Base-by-base conservation (phyloP, 306 rosid species). In the Urtica urens region DNA sequence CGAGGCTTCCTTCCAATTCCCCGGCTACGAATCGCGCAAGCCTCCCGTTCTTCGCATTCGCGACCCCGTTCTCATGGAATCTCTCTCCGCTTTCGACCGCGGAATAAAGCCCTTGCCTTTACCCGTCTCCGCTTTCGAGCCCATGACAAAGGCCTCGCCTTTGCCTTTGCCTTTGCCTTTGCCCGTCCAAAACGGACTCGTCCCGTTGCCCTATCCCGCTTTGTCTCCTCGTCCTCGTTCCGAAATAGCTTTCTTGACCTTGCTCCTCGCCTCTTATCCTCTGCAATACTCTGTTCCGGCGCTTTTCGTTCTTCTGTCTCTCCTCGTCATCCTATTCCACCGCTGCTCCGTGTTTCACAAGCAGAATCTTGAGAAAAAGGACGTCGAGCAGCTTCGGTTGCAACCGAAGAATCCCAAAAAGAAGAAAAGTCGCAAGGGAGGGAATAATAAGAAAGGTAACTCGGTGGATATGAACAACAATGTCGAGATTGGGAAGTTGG, bases 401-500 rank as follows among this genome's bases (percentile, higher is more conserved):
- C 61, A 68, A 50, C 46, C 23, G 10, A 41, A 47, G 46, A 48
- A 22, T 50, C 49, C 68, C 23, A 76, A 61, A 68, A 73, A 62
- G 68, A 80, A 63, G 76, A 76, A 41, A 51, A 44, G 34, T 17
- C 68, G 73, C 1, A 73, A 58, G 59, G 55, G 57, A 5, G 78
- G 63, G 61, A 65, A 58, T 21, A 65, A 11, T 23, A 76, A 67
- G 59, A n/a, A n/a, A n/a, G n/a, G n/a, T n/a, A n/a, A n/a, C n/a
- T n/a, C n/a, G n/a, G n/a, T n/a, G n/a, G n/a, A n/a, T n/a, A n/a
- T n/a, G n/a, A n/a, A n/a, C n/a, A 62, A 41, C 20, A 58, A 15
- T 46, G 39, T 23, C 44, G 40, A 5, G 21, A 58, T 83, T 43
- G 85, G 93, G 42, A 82, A 78, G 41, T 46, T 78, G 47, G 46